phyloP scores from a whole-genome alignment of 2,329 filamentous ascomycete species.

The Thelonectria olida region DNA sequence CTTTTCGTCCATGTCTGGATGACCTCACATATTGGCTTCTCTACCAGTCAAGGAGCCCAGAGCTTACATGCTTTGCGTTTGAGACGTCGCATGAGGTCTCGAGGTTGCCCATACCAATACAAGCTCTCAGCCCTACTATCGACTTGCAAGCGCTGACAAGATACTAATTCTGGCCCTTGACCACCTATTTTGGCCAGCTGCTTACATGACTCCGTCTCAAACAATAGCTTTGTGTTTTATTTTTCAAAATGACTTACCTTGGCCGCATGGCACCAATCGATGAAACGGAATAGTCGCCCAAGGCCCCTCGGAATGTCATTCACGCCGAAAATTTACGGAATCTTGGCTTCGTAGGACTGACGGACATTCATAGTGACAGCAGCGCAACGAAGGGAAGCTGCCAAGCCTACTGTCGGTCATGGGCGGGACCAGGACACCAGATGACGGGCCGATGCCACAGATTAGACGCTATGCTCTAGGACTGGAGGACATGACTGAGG shows the following conservation, averaged over 20 bases:
- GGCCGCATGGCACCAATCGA: slow-evolving; percentile 26
- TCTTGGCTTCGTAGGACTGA: not conserved
- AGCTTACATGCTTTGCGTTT: not conserved
- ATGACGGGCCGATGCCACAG: slow-evolving; percentile 17
- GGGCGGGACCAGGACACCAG: slow-evolving; percentile 1
- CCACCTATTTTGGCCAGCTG: not conserved
- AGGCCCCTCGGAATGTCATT: not conserved
- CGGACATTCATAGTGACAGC: not conserved
- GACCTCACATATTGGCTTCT: not conserved
- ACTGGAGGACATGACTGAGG: slow-evolving; percentile 15
- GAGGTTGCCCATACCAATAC: not conserved
- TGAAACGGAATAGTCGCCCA: slow-evolving; percentile 27
- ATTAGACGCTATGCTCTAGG: not conserved
- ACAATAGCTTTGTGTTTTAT: not conserved
- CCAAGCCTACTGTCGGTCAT: slow-evolving; percentile 11
- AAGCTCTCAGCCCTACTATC: not conserved
- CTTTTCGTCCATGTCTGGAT: not conserved
- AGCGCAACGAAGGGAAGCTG: not conserved
- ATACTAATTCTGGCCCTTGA: not conserved
- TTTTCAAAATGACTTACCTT: not conserved
- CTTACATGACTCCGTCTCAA: not conserved
- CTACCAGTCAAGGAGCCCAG: not conserved
- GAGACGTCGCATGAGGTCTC: not conserved
- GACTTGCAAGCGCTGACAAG: not conserved
- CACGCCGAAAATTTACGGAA: not conserved